These are phyloP conservation scores for Fusarium sp. DNA, from an alignment of 2,329 filamentous ascomycete species.

Conservation along the genomic window DNA sequence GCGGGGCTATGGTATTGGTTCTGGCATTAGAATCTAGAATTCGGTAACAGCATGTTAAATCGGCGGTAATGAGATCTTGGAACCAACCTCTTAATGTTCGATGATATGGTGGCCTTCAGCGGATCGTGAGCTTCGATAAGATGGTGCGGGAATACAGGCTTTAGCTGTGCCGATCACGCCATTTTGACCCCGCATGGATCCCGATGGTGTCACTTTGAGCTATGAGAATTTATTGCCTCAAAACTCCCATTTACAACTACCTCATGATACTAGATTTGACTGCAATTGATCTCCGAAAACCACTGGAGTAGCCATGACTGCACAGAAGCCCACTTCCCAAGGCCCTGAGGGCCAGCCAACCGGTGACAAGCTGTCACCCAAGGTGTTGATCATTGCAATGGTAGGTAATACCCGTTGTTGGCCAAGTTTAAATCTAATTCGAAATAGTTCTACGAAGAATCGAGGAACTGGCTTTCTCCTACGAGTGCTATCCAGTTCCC, in stretches of 20 bases:
- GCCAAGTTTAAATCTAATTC: not conserved
- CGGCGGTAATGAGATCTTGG: too few species aligned
- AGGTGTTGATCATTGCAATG: slow-evolving; percentile 37
- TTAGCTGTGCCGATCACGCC: slow-evolving; percentile 26
- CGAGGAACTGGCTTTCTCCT: slow-evolving; percentile 25
- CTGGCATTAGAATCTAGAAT: not conserved
- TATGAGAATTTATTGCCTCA: slow-evolving; percentile 12
- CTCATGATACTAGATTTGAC: not conserved
- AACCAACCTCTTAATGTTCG: not conserved
- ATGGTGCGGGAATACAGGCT: not conserved
- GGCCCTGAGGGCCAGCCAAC: not conserved
- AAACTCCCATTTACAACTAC: not conserved
- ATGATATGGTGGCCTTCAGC: not conserved
- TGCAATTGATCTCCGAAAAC: not conserved
- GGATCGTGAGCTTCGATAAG: slow-evolving; percentile 18
- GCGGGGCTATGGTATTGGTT: not conserved
- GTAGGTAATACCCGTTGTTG: not conserved
- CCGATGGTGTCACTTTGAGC: slow-evolving; percentile 9
- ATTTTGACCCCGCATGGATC: slow-evolving; percentile 27
- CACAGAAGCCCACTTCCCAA: accelerated
- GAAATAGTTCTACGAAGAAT: slow-evolving; percentile 30
- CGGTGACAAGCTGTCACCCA: slow-evolving; percentile 14
- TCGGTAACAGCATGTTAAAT: too few species aligned
- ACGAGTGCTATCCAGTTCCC: slow-evolving; percentile 22
- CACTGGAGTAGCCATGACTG: not conserved